Evolutionary conservation across 176 grass and related monocot species (phyloP).

Genomic region (Hordeum vulgare): MorexV3_pseudomolecules_assembly NC_058524.1:203790272-203790771

Average conservation of each 20-base stretch:
- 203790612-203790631: not conserved
- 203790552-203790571: not conserved
- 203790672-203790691: not conserved
- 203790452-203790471: not conserved
- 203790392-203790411: not conserved
- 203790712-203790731: no score
- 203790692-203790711: not conserved
- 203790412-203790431: no score
- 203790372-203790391: slow-evolving; percentile 31
- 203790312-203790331: slow-evolving; percentile 24
- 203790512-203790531: not conserved
- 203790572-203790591: not conserved
- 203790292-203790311: not conserved
- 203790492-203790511: not conserved
- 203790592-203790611: not conserved
- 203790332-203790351: not conserved
- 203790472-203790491: not conserved
- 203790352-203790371: slow-evolving; percentile 6
- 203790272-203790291: not conserved
- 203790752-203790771: not conserved
- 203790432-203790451: no score
- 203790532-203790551: not conserved
- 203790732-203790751: not conserved
- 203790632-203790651: no score
- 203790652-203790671: no score